Conservation (phyloP, 164 flowering plant genomes). For the Magnolia officinalis region DNA sequence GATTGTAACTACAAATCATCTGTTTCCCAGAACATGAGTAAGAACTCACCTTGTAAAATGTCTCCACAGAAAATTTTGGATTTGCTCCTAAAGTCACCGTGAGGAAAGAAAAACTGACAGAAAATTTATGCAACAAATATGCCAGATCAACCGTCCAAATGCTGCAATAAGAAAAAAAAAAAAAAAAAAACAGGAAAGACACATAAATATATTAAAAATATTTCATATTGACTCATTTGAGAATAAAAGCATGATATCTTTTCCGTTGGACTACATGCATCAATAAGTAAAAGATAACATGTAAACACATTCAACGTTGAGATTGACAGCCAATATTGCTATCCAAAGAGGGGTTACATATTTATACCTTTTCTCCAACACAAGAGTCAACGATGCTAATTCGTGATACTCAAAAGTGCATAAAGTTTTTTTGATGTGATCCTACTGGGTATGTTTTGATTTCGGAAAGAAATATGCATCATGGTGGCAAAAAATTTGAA, state of each 20-base stretch:
- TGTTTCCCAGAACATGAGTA: no score
- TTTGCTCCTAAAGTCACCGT: constrained; percentile 93
- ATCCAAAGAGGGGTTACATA: background rate
- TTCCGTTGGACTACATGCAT: background rate
- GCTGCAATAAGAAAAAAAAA: constrained; percentile 41
- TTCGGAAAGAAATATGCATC: background rate
- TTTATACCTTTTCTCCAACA: background rate
- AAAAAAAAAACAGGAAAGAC: background rate
- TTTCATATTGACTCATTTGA: background rate
- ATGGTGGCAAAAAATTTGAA: background rate
- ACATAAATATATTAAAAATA: background rate
- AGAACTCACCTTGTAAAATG: constrained; percentile 72
- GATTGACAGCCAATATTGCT: background rate
- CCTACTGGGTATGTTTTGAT: background rate
- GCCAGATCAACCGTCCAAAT: constrained; percentile 99
- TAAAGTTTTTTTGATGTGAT: background rate
- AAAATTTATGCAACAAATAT: constrained; percentile 70
- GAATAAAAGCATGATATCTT: background rate
- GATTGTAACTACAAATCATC: background rate
- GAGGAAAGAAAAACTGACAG: constrained; percentile 77
- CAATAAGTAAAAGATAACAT: background rate
- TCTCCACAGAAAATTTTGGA: constrained; percentile 75
- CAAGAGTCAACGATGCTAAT: background rate
- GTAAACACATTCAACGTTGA: background rate
- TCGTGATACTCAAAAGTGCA: background rate